A percentile compares a stretch with the other conserved stretches of the same genome.
phyloP scores from a whole-genome alignment of 1,139 yeast species.

The Williopsis jadinii region DNA sequence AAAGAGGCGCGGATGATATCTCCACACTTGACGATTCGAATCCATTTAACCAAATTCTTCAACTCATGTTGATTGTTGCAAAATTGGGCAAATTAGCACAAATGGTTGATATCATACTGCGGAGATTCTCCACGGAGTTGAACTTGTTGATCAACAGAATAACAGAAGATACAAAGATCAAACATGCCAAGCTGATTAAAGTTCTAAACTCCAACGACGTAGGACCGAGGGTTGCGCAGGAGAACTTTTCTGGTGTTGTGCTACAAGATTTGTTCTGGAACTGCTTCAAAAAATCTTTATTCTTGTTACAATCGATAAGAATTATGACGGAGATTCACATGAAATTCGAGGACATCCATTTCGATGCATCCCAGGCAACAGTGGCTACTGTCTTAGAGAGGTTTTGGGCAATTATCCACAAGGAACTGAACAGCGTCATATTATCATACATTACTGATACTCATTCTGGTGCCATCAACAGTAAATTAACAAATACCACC shows the following conservation, averaged over 20 bases:
- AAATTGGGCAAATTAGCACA: slow-evolving; percentile 58
- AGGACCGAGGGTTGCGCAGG: slow-evolving; percentile 5
- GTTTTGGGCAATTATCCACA: slow-evolving; percentile 54
- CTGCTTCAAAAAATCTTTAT: slow-evolving; percentile 53
- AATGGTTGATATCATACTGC: slow-evolving; percentile 49
- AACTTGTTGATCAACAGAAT: slow-evolving; percentile 51
- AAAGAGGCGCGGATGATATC: slow-evolving; percentile 4
- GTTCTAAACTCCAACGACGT: slow-evolving; percentile 10
- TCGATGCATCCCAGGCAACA: slow-evolving; percentile 14
- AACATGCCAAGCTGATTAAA: slow-evolving; percentile 37
- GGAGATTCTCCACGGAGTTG: slow-evolving; percentile 40
- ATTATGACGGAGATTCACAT: slow-evolving; percentile 52
- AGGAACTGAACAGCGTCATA: slow-evolving; percentile 52
- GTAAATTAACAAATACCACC: slow-evolving; percentile 5
- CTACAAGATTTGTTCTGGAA: slow-evolving; percentile 67
- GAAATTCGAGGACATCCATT: slow-evolving; percentile 16
- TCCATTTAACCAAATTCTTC: slow-evolving; percentile 50
- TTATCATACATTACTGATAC: slow-evolving; percentile 43
- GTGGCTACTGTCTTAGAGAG: slow-evolving; percentile 37
- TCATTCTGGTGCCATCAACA: slow-evolving; percentile 3
- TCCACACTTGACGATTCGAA: slow-evolving; percentile 28
- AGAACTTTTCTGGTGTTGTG: slow-evolving; percentile 48
- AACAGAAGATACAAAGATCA: slow-evolving; percentile 56
- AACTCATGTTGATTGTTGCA: slow-evolving; percentile 50
- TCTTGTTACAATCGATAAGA: slow-evolving; percentile 65